phyloP scores from a whole-genome alignment of 75 land plant genomes.

The Cunninghamia lanceolata region DNA sequence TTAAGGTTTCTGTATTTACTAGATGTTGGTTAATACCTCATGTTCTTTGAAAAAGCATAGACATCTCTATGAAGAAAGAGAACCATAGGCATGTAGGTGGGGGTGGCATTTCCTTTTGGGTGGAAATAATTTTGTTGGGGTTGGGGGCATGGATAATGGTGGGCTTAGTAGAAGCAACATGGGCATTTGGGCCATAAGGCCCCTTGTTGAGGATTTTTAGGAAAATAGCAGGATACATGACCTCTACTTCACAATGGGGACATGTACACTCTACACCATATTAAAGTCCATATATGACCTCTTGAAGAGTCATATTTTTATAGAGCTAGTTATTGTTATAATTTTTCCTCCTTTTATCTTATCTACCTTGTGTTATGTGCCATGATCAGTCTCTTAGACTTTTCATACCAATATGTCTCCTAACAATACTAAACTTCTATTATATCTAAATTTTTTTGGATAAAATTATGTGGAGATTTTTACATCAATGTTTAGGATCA shows the following conservation, averaged over 20 bases:
- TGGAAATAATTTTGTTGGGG: too few relatives aligned
- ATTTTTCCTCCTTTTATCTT: conserved; percentile 49
- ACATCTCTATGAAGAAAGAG: too few relatives aligned
- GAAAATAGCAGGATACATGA: conserved; percentile 89
- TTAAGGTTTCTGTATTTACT: too few relatives aligned
- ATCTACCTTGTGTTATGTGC: conserved; percentile 68
- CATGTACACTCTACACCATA: conserved; percentile 75
- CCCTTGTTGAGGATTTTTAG: conserved; percentile 95
- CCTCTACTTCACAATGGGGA: conserved; percentile 81
- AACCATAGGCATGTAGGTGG: too few relatives aligned
- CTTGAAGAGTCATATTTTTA: conserved; percentile 71
- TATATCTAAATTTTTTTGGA: too few relatives aligned
- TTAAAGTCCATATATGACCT: conserved; percentile 67
- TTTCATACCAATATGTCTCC: conserved; percentile 58
- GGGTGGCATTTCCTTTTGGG: too few relatives aligned
- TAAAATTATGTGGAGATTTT: too few relatives aligned
- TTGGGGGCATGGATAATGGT: conserved; percentile 11
- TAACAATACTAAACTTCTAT: too few relatives aligned
- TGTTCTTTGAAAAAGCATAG: too few relatives aligned
- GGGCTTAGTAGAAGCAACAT: conserved; percentile 36
- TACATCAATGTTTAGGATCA: too few relatives aligned
- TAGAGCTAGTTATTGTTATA: conserved; percentile 50
- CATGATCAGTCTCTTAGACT: conserved; percentile 80
- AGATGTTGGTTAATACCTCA: too few relatives aligned
- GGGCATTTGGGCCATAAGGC: conserved; percentile 91